Evolutionary conservation across 2,329 filamentous ascomycete genomes (phyloP).

Genomic region (Aaosphaeria pasadenensis): DNA sequence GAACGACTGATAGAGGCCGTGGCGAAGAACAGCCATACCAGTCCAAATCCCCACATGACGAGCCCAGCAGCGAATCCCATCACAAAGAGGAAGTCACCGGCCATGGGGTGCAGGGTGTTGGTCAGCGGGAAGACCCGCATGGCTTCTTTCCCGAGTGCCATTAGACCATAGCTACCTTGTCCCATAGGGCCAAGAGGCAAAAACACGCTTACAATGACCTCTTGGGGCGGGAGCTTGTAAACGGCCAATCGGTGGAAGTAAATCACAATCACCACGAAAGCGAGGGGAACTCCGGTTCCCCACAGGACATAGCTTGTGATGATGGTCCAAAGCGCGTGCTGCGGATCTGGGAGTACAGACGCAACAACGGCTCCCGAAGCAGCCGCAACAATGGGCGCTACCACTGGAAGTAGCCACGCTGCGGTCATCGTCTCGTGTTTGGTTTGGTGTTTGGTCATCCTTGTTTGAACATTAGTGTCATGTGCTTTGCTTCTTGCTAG

Average conservation of each 20-base stretch:
- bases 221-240: conserved; percentile 62
- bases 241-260: conserved; percentile 70
- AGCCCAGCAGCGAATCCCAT: conserved; percentile 52
- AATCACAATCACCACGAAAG: conserved; percentile 60
- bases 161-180: conserved; percentile 61
- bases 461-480: conserved; percentile 2
- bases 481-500: not conserved
- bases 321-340: conserved; percentile 59
- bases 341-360: conserved; percentile 51
- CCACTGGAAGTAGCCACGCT: conserved; percentile 63
- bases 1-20: conserved; percentile 44
- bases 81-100: conserved; percentile 57
- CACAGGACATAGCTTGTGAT: conserved; percentile 64
- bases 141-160: conserved; percentile 48
- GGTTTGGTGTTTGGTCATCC: conserved; percentile 26
- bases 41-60: conserved; percentile 55
- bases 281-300: conserved; percentile 61
- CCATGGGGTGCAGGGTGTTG: conserved; percentile 33
- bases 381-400: conserved; percentile 62
- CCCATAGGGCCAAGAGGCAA: conserved; percentile 65
- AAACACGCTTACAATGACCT: conserved; percentile 66
- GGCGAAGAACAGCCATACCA: conserved; percentile 55
- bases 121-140: conserved; percentile 39
- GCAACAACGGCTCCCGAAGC: conserved; percentile 63
- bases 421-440: conserved; percentile 55